Evolutionary conservation across 495 filamentous ascomycete species (phyloP), one percentile per base, ranked within the genome.

Genomic region (Penicillium pulvis): DNA sequence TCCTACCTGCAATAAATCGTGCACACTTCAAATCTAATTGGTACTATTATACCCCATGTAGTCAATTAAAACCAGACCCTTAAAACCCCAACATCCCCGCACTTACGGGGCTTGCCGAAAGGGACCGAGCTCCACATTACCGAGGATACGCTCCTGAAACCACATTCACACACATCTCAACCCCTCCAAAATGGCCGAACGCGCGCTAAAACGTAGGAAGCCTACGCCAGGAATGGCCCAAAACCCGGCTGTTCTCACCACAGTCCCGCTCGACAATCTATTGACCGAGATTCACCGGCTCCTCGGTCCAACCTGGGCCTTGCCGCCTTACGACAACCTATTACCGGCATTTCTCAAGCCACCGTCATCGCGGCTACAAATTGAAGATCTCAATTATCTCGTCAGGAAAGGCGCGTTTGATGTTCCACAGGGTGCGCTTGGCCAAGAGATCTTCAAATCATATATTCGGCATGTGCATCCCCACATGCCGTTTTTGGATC

Each of bases 401-500:
- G 39, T 60, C 7, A 26, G 31, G n/a, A 60, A 60, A 16, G 58
- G 58, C 1, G 58, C 58, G 2, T 42, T 60, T 7, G 53, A 60
- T 52, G n/a, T 60, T 10, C 53, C 42, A 1, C 39, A 51, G 0
- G 8, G 31, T 0, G 36, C 17, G 4, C 51, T 56, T 46, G 46
- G 46, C 2, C 28, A 43, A 16, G 58, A 60, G 42, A 51, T 55
- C 24, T 52, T 60, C 6, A 56, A 52, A 30, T 53, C 53, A 0
- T 60, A 60, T 43, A 60, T 60, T 48, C 58, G 58, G 8, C 58
- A 60, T 71, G 88, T 91, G 6, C 83, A 92, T 67, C 88, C 89
- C 16, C 90, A 85, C 70, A 89, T 91, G 84, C 89, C 89, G 16
- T 74, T 90, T 42, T 62, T 92, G 44, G 86, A 91, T 56, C 70